Evolutionary conservation across 148 eudicot genomes (phyloP).

Genomic region (Cornus suecica): DNA sequence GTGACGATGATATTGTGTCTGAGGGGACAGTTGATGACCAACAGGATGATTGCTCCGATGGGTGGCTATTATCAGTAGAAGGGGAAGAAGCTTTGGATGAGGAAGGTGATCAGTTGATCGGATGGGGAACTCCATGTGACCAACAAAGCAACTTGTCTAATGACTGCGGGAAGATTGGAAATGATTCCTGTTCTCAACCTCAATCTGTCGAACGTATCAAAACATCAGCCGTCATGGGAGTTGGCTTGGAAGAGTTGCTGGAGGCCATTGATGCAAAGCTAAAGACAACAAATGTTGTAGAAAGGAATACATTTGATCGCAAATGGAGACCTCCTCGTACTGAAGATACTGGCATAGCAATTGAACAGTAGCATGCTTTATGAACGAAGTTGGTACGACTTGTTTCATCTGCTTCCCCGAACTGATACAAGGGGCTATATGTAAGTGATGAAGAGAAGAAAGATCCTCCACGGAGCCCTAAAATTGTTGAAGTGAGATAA

Average conservation of each 20-base stretch:
- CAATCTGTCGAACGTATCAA: slow-evolving; percentile 31
- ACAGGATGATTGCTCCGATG: slow-evolving; percentile 36
- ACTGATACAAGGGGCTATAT: background rate
- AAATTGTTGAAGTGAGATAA: background rate
- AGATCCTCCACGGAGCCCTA: background rate
- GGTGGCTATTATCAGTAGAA: slow-evolving; percentile 22
- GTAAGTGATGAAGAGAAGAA: background rate
- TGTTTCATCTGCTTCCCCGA: background rate
- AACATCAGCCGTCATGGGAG: slow-evolving; percentile 32
- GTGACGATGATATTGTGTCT: slow-evolving; percentile 19
- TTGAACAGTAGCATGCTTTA: slow-evolving; percentile 30
- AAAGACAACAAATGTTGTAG: slow-evolving; percentile 31
- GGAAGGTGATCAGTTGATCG: slow-evolving; percentile 22
- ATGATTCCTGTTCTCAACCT: slow-evolving; percentile 7
- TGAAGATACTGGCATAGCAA: slow-evolving; percentile 43
- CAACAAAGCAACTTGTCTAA: slow-evolving; percentile 17
- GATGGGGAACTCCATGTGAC: slow-evolving; percentile 27
- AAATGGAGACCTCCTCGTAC: slow-evolving; percentile 79
- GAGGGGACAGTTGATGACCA: slow-evolving; percentile 26
- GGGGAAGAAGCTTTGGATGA: slow-evolving; percentile 29
- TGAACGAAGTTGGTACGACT: background rate
- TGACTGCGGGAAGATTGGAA: background rate
- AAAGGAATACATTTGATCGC: slow-evolving; percentile 42
- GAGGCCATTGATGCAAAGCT: slow-evolving; percentile 74
- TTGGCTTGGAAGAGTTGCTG: slow-evolving; percentile 82